Evolutionary conservation across 305 asterid species (phyloP).

Genomic region (Andrographis paniculata): DNA sequence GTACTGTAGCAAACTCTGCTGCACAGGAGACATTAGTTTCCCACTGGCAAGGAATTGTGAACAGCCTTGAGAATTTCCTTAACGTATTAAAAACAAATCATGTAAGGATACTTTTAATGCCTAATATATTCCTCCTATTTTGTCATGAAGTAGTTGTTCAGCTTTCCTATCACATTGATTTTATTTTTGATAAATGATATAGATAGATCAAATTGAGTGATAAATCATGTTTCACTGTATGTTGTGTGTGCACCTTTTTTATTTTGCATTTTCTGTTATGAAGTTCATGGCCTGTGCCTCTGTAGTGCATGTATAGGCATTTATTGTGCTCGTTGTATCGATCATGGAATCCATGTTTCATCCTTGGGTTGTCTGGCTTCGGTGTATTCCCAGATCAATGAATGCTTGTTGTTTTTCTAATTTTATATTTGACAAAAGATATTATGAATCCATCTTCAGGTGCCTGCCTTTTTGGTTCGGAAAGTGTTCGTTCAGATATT

Average conservation of each 20-base stretch:
- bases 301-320: too few relatives aligned
- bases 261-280: neutral
- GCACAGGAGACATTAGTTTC: slow-evolving; percentile 88
- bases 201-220: neutral
- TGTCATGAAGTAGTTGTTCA: neutral
- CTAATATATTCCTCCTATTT: slow-evolving; percentile 1
- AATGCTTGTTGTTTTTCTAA: slow-evolving; percentile 11
- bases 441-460: slow-evolving; percentile 41
- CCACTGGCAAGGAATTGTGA: slow-evolving; percentile 97
- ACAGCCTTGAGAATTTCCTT: slow-evolving; percentile 62
- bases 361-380: too few relatives aligned
- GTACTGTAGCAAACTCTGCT: slow-evolving; percentile 75
- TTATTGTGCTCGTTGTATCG: too few relatives aligned
- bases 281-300: too few relatives aligned
- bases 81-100: slow-evolving; percentile 67
- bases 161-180: neutral
- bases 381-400: slow-evolving; percentile 1
- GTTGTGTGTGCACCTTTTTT: neutral
- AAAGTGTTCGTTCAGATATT: slow-evolving; percentile 86
- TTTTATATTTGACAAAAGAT: slow-evolving; percentile 9
- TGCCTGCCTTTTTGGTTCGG: slow-evolving; percentile 84
- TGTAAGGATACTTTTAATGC: slow-evolving; percentile 32
- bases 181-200: neutral
- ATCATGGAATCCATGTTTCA: too few relatives aligned
- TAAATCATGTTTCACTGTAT: neutral